These are phyloP conservation scores for Aspergillus alliaceus DNA, from an alignment of 2,329 filamentous ascomycete genomes.

Conservation along the genomic window DNA sequence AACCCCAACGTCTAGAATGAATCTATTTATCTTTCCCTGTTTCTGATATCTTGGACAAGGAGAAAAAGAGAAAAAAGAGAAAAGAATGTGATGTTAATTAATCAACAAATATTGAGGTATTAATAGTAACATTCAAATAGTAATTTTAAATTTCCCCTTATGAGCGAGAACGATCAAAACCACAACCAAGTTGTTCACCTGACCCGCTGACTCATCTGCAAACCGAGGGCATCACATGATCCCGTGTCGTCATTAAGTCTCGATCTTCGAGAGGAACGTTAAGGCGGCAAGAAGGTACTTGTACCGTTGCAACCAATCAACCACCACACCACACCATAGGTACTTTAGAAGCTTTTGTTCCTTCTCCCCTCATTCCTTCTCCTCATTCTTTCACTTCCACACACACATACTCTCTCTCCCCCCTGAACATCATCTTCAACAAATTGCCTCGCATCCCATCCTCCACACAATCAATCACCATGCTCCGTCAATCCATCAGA, in stretches of 20 bases:
- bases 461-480: slow-evolving; percentile 34
- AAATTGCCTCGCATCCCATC: background rate
- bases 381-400: background rate
- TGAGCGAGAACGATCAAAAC: background rate
- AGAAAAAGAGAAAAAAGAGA: too few species aligned
- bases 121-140: background rate
- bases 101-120: background rate
- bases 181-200: slow-evolving; percentile 1
- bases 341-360: background rate
- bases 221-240: slow-evolving; percentile 12
- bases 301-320: background rate
- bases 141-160: background rate
- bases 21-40: background rate
- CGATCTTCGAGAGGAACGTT: background rate
- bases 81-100: background rate
- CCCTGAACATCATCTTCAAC: background rate
- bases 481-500: slow-evolving; percentile 69
- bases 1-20: background rate
- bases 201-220: slow-evolving; percentile 11
- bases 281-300: background rate
- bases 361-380: background rate
- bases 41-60: background rate
- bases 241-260: slow-evolving; percentile 12
- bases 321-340: too few species aligned
- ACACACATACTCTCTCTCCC: background rate